Percentiles rank a stretch among this genome's conserved stretches.
Conservation (phyloP, 2,329 filamentous ascomycete genomes). For the Talaromyces funiculosus region DNA sequence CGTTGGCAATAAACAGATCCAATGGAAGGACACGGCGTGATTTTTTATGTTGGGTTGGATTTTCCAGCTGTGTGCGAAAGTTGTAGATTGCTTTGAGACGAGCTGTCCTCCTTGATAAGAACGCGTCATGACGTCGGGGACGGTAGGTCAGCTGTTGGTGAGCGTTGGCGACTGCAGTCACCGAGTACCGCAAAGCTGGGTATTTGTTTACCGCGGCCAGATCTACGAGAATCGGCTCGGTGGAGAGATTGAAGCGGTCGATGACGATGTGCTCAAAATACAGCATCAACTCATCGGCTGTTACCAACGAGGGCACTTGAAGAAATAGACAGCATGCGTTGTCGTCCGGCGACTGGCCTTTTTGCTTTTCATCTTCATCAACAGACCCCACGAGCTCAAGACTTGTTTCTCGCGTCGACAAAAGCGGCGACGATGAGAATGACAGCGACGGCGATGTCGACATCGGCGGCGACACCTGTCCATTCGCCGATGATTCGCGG, state of each 20-base stretch:
- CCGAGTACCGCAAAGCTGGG: conserved; percentile 14
- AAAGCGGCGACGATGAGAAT: not conserved
- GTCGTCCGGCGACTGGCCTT: not conserved
- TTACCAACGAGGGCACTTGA: not conserved
- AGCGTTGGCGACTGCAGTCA: conserved; percentile 17
- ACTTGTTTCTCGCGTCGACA: not conserved
- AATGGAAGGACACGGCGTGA: conserved; percentile 21
- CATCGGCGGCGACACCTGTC: not conserved
- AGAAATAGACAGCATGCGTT: not conserved
- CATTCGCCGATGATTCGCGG: not conserved
- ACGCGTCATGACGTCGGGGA: conserved; percentile 5
- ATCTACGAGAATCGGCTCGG: conserved; percentile 13
- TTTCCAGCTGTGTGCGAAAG: conserved; percentile 26
- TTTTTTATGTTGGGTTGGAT: conserved; percentile 16
- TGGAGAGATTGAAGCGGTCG: conserved; percentile 15
- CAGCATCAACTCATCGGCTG: conserved; percentile 14
- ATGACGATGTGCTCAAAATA: conserved; percentile 16
- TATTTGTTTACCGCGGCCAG: conserved; percentile 14
- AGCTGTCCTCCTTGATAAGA: conserved; percentile 10
- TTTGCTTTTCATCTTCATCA: not conserved
- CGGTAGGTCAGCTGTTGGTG: conserved; percentile 13
- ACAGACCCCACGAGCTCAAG: not conserved
- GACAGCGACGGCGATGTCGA: not conserved
- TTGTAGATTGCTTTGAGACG: conserved; percentile 15
- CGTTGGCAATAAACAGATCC: conserved; percentile 38